These are phyloP conservation scores for Solanum chmielewskii DNA, from an alignment of 257 asterid species.

Conservation along the genomic window DNA sequence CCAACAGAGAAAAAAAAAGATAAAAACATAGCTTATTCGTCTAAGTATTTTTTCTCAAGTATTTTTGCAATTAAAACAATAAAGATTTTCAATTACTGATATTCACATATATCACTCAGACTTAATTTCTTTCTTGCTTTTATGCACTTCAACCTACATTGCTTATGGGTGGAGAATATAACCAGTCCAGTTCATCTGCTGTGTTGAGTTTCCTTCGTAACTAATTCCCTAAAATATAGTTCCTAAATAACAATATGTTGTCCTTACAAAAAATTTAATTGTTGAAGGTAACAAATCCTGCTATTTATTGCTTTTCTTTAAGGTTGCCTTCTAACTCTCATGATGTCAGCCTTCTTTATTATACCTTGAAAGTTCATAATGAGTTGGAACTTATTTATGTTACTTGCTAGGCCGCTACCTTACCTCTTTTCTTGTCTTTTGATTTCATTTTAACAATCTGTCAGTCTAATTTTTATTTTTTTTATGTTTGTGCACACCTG, in stretches of 20 bases:
- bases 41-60: background rate
- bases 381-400: background rate
- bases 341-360: background rate
- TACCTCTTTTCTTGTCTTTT: too few relatives aligned
- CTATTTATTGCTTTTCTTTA: background rate
- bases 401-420: too few relatives aligned
- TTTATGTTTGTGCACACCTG: background rate
- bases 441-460: background rate
- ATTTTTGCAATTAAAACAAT: background rate
- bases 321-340: background rate
- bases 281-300: background rate
- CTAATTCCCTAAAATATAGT: background rate
- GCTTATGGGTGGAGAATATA: background rate
- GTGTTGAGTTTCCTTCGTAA: background rate
- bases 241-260: background rate
- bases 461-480: background rate
- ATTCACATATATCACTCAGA: too few relatives aligned
- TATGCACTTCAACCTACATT: background rate
- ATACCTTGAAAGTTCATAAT: background rate
- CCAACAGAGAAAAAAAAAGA: background rate
- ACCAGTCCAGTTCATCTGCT: background rate
- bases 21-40: background rate
- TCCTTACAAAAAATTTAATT: background rate
- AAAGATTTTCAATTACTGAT: background rate
- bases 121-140: too few relatives aligned